Conservation (phyloP, 1,139 yeast species). For the Zygoascus hellenicus region DNA sequence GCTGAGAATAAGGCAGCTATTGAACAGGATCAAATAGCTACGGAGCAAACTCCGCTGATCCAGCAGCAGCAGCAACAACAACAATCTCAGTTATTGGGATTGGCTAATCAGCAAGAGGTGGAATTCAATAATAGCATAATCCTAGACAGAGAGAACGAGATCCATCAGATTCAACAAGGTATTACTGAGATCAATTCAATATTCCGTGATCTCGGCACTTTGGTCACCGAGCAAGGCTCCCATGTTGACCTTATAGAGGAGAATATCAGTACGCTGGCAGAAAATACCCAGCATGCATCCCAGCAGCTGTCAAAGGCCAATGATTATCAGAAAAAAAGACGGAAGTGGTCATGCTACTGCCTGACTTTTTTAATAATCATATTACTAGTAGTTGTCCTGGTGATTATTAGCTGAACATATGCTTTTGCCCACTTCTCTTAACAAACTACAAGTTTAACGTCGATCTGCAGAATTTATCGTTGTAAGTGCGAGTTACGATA, state of each 20-base stretch:
- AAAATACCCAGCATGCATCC: slow-evolving; percentile 64
- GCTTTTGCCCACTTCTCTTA: too few relatives aligned
- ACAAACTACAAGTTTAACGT: too few relatives aligned
- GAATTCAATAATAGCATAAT: slow-evolving; percentile 66
- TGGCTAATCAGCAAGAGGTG: slow-evolving; percentile 57
- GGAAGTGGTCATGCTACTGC: slow-evolving; percentile 69
- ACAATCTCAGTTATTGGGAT: slow-evolving; percentile 33
- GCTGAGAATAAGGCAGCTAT: slow-evolving; percentile 18
- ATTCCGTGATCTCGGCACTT: slow-evolving; percentile 69
- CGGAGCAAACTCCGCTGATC: slow-evolving; percentile 28
- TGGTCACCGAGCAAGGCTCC: slow-evolving; percentile 79
- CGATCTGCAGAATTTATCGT: too few relatives aligned
- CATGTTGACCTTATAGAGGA: slow-evolving; percentile 80
- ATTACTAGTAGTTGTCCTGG: slow-evolving; percentile 35
- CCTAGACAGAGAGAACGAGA: slow-evolving; percentile 68
- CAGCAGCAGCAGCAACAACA: slow-evolving; percentile 36
- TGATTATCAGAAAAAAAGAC: slow-evolving; percentile 60
- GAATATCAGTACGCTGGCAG: slow-evolving; percentile 60
- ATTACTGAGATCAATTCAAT: slow-evolving; percentile 79
- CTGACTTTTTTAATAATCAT: slow-evolving; percentile 46
- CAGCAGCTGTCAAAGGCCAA: slow-evolving; percentile 68
- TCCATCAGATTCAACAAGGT: slow-evolving; percentile 66
- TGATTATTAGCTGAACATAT: slow-evolving; percentile 1
- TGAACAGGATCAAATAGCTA: slow-evolving; percentile 30
- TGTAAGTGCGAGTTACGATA: too few relatives aligned